Evolutionary conservation across 306 rosid genomes (phyloP).

Genomic region (Dryas alaskensis): DNA sequence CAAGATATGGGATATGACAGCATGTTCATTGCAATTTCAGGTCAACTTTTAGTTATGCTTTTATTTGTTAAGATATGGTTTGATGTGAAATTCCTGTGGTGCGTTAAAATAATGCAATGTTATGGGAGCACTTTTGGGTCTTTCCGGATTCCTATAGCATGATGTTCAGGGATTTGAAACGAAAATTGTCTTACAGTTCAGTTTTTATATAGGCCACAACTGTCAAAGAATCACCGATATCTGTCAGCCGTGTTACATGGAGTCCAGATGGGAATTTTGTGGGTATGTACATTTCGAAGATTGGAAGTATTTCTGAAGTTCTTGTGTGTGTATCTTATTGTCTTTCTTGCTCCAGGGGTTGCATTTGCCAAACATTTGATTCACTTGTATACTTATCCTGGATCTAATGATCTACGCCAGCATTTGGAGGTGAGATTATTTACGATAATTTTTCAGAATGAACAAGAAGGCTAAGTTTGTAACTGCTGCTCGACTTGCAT

Average conservation of each 20-base stretch:
- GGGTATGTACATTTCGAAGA: slow-evolving; percentile 53
- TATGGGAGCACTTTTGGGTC: background rate
- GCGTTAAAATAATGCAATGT: slow-evolving; percentile 1
- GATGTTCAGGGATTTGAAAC: slow-evolving; percentile 26
- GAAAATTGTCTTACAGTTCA: slow-evolving; percentile 29
- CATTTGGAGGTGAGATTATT: slow-evolving; percentile 56
- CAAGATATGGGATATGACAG: slow-evolving; percentile 65
- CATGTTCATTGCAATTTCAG: slow-evolving; percentile 65
- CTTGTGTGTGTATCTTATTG: slow-evolving; percentile 29
- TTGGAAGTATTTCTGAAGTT: slow-evolving; percentile 22
- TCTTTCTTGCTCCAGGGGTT: slow-evolving; percentile 61
- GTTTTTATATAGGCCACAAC: slow-evolving; percentile 54
- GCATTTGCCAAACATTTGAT: slow-evolving; percentile 82
- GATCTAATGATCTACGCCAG: slow-evolving; percentile 62
- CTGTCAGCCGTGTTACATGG: slow-evolving; percentile 84
- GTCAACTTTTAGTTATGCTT: slow-evolving; percentile 31
- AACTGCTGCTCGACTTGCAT: slow-evolving; percentile 27
- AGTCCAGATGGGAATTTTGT: slow-evolving; percentile 82
- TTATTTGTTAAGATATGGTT: slow-evolving; percentile 8
- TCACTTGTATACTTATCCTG: slow-evolving; percentile 65
- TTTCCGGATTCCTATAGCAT: background rate
- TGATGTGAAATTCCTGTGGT: slow-evolving; percentile 21
- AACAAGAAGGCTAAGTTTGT: slow-evolving; percentile 24
- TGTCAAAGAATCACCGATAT: slow-evolving; percentile 52
- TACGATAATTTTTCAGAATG: slow-evolving; percentile 20